Evolutionary conservation across 192 early-diverging fungal species (phyloP).

Genomic region (Entomortierella parvispora): DNA sequence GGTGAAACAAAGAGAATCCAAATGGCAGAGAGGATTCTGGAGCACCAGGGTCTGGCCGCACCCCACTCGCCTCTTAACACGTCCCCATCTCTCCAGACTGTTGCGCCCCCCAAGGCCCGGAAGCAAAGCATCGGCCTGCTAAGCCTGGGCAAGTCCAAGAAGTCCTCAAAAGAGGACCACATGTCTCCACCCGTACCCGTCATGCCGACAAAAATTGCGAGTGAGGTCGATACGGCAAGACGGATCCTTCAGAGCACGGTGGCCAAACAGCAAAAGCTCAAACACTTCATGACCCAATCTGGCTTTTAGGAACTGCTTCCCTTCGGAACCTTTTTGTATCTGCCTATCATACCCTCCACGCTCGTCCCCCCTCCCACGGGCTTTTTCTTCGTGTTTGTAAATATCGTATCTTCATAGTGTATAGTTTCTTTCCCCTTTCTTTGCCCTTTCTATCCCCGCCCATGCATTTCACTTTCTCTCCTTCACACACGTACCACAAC

Average conservation of each 20-base stretch:
- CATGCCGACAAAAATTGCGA: constrained; percentile 19
- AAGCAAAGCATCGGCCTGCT: constrained; percentile 42
- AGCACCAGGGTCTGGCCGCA: constrained; percentile 16
- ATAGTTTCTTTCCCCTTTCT: neutral
- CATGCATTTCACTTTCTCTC: neutral
- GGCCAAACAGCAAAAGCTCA: constrained; percentile 48
- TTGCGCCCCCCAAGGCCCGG: constrained; percentile 18
- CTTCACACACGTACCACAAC: neutral
- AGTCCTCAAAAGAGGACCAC: constrained; percentile 29
- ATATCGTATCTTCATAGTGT: neutral
- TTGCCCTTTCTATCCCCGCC: neutral
- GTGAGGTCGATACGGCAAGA: constrained; percentile 35
- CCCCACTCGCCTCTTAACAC: neutral
- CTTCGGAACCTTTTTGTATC: neutral
- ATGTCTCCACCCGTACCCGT: constrained; percentile 11
- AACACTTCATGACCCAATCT: constrained; percentile 41
- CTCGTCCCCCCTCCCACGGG: neutral
- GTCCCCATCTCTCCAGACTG: neutral
- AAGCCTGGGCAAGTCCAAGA: constrained; percentile 36
- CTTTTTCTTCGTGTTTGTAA: neutral
- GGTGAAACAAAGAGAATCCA: constrained; percentile 37
- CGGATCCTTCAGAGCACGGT: constrained; percentile 31
- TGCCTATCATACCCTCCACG: neutral
- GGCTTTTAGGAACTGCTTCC: constrained; percentile 16
- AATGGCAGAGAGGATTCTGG: constrained; percentile 44